A percentile compares a stretch with the other conserved stretches of the same genome.
Evolutionary conservation across 2,329 filamentous ascomycete species (phyloP).

Genomic region (Amesomyces nigricolor): DNA sequence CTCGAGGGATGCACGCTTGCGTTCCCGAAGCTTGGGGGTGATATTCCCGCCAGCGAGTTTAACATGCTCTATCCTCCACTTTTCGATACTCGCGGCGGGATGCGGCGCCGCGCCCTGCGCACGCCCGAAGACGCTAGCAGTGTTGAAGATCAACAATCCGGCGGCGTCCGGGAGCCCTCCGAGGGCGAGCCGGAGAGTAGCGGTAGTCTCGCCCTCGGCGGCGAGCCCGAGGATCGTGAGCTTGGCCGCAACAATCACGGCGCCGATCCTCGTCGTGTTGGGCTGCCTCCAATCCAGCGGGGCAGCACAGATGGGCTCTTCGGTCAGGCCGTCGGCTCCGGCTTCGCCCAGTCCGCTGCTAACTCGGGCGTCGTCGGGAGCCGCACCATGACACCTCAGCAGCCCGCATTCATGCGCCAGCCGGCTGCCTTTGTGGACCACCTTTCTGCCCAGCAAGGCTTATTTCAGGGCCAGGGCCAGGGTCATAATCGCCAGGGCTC

Average conservation of each 20-base stretch:
- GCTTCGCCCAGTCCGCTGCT: slow-evolving; percentile 44
- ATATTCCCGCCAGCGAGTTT: slow-evolving; percentile 12
- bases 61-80: slow-evolving; percentile 55
- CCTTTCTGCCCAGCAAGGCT: slow-evolving; percentile 46
- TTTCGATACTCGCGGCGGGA: slow-evolving; percentile 76
- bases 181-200: slow-evolving; percentile 79
- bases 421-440: slow-evolving; percentile 34
- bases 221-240: slow-evolving; percentile 82
- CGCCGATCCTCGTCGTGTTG: slow-evolving; percentile 56
- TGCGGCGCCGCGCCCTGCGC: slow-evolving; percentile 71
- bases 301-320: slow-evolving; percentile 49
- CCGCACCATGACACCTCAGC: slow-evolving; percentile 74
- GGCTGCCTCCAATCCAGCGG: slow-evolving; percentile 74
- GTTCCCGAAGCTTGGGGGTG: slow-evolving; percentile 21
- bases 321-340: slow-evolving; percentile 45
- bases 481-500: slow-evolving; percentile 79
- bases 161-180: slow-evolving; percentile 41
- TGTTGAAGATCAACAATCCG: slow-evolving; percentile 41
- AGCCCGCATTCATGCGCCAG: slow-evolving; percentile 67
- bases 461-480: slow-evolving; percentile 59
- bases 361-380: slow-evolving; percentile 56
- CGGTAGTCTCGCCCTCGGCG: slow-evolving; percentile 79
- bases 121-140: slow-evolving; percentile 60
- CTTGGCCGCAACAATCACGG: slow-evolving; percentile 44
- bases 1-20: slow-evolving; percentile 36